A percentile compares a stretch with the other conserved stretches of the same genome.
These are phyloP conservation scores for Solanum piurae DNA, from an alignment of 257 asterid species.

Conservation along the genomic window DNA sequence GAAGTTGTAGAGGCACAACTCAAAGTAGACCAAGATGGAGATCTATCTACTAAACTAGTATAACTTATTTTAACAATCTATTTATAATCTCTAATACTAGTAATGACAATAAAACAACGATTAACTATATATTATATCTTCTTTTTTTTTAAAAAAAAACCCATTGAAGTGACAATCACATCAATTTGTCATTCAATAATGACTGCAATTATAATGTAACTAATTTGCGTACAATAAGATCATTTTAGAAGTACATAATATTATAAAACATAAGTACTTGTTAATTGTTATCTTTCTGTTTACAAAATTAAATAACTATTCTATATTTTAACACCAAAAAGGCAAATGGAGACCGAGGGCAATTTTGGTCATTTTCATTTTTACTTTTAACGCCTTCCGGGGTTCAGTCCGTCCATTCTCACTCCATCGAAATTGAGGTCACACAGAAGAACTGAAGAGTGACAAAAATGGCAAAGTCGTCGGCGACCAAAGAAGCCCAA, in stretches of 20 bases:
- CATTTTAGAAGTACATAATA: neutral
- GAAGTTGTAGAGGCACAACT: no score
- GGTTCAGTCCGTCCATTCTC: neutral
- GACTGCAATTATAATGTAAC: neutral
- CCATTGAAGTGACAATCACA: no score
- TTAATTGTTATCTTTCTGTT: no score
- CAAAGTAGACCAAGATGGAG: neutral
- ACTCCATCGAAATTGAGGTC: neutral
- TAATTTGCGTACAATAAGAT: neutral
- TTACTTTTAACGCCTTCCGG: neutral
- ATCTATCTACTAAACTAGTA: neutral
- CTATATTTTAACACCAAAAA: neutral
- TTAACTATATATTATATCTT: no score
- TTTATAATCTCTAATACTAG: neutral
- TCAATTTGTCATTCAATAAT: no score
- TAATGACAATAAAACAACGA: no score
- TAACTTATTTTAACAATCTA: neutral
- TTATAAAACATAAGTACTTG: neutral
- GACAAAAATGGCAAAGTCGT: constrained; percentile 48
- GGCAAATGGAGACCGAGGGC: neutral
- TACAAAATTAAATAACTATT: no score
- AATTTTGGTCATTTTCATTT: neutral
- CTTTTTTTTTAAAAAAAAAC: no score
- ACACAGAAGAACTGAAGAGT: neutral
- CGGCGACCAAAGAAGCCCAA: constrained; percentile 52